A percentile compares a stretch with the other conserved stretches of the same genome.
Evolutionary conservation across 208 protist genomes (phyloP).

Genomic region (Crithidia thermophila): DNA sequence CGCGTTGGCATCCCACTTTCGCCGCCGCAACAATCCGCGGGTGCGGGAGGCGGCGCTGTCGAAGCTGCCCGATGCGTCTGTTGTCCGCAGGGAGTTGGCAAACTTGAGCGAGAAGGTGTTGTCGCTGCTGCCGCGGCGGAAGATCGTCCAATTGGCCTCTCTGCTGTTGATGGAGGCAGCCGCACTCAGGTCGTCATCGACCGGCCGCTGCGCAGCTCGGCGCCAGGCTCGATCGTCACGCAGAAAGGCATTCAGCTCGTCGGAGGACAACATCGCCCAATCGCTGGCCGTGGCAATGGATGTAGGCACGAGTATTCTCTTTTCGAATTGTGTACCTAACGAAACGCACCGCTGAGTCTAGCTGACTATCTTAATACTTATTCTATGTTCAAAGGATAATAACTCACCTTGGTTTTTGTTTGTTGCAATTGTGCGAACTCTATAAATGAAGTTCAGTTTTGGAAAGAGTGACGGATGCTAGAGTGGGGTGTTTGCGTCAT

Average conservation of each 20-base stretch:
- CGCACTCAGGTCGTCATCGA: neutral
- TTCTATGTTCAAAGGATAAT: too few relatives aligned
- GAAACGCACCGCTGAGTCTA: too few relatives aligned
- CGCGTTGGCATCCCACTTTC: constrained; percentile 13
- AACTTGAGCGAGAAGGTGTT: constrained; percentile 43
- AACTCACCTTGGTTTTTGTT: too few relatives aligned
- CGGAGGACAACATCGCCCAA: constrained; percentile 9
- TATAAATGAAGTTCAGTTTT: too few relatives aligned
- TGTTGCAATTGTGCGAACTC: too few relatives aligned
- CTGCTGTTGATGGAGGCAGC: constrained; percentile 9
- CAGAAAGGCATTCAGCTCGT: constrained; percentile 41
- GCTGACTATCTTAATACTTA: too few relatives aligned
- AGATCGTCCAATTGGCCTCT: constrained; percentile 40
- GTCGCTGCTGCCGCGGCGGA: constrained; percentile 52
- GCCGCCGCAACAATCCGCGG: neutral
- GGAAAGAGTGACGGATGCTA: too few relatives aligned
- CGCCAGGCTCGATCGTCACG: constrained; percentile 54
- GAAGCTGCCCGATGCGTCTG: neutral
- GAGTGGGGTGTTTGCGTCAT: too few relatives aligned
- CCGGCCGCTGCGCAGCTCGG: constrained; percentile 38
- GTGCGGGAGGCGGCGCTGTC: constrained; percentile 1
- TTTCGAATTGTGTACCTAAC: too few relatives aligned
- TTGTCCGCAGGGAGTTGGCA: constrained; percentile 32
- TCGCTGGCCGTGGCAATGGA: neutral
- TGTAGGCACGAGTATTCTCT: too few relatives aligned